phyloP scores from a whole-genome alignment of 208 protist species.

The Acanthamoeba royreba region DNA sequence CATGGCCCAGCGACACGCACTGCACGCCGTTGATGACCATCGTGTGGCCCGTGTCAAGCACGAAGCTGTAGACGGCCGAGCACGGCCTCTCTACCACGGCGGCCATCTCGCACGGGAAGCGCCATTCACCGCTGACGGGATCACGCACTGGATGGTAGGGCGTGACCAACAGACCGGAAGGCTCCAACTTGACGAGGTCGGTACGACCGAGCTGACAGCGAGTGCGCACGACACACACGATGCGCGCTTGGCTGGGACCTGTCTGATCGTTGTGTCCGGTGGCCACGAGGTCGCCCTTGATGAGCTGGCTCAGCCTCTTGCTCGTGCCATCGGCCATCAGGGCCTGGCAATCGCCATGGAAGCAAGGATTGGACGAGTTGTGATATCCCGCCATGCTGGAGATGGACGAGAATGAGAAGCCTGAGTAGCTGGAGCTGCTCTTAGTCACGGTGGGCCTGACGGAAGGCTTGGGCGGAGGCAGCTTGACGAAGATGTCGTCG shows the following conservation, averaged over 20 bases:
- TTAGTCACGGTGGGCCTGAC: neutral
- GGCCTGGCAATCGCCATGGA: constrained; percentile 57
- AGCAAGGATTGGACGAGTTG: constrained; percentile 49
- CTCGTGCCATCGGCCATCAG: constrained; percentile 20
- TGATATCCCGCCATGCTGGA: constrained; percentile 55
- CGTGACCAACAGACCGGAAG: constrained; percentile 64
- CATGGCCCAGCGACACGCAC: constrained; percentile 50
- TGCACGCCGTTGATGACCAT: constrained; percentile 44
- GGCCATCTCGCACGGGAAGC: constrained; percentile 53
- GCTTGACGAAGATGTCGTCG: constrained; percentile 73
- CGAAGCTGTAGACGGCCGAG: constrained; percentile 64
- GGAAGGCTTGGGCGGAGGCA: constrained; percentile 71
- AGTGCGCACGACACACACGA: constrained; percentile 69
- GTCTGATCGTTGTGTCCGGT: neutral
- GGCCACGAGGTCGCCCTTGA: constrained; percentile 53
- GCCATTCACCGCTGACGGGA: constrained; percentile 40
- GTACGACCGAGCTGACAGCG: neutral
- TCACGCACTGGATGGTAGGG: constrained; percentile 70
- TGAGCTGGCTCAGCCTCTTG: constrained; percentile 32
- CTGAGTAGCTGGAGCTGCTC: neutral
- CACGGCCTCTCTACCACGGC: neutral
- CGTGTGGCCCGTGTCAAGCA: constrained; percentile 52
- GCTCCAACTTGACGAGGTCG: constrained; percentile 39
- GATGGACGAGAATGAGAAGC: too few relatives aligned
- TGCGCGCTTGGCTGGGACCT: neutral